Evolutionary conservation across 2,329 filamentous ascomycete genomes (phyloP).

Genomic region (Teratosphaeriaceae sp.): DNA sequence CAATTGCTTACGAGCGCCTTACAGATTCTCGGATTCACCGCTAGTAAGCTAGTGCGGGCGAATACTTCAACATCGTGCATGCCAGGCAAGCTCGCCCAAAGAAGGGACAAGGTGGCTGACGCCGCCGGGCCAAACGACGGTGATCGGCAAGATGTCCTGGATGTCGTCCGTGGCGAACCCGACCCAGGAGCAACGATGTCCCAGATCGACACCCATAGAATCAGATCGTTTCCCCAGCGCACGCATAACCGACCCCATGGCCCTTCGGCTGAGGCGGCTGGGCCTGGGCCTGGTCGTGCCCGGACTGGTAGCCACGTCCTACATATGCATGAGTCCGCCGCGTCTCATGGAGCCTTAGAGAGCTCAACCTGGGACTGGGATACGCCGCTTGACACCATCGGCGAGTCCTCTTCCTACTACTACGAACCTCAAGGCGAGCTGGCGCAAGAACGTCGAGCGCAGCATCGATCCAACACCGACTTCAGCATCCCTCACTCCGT

Average conservation of each 20-base stretch:
- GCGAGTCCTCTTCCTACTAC: constrained; percentile 19
- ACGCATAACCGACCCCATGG: background rate
- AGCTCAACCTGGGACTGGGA: constrained; percentile 6
- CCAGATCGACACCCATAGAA: background rate
- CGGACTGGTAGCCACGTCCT: background rate
- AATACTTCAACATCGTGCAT: background rate
- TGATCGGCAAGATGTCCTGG: background rate
- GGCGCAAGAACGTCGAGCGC: constrained; percentile 30
- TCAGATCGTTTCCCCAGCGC: background rate
- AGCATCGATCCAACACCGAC: constrained; percentile 23
- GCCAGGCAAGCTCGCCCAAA: background rate
- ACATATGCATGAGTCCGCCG: background rate
- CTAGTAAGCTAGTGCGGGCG: background rate
- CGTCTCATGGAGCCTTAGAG: background rate
- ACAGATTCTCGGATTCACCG: background rate
- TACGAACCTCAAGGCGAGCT: constrained; percentile 43
- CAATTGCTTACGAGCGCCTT: background rate
- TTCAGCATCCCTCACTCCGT: constrained; percentile 32
- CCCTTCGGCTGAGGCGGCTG: background rate
- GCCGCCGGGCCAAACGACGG: background rate
- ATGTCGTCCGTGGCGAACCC: background rate
- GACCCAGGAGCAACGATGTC: background rate
- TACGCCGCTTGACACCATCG: constrained; percentile 16
- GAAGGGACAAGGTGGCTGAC: background rate
- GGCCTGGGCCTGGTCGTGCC: background rate